Evolutionary conservation across 2,329 filamentous ascomycete genomes (phyloP), one percentile per base, ranked within the genome.

Genomic region (Monilinia vaccinii-corymbosi): DNA sequence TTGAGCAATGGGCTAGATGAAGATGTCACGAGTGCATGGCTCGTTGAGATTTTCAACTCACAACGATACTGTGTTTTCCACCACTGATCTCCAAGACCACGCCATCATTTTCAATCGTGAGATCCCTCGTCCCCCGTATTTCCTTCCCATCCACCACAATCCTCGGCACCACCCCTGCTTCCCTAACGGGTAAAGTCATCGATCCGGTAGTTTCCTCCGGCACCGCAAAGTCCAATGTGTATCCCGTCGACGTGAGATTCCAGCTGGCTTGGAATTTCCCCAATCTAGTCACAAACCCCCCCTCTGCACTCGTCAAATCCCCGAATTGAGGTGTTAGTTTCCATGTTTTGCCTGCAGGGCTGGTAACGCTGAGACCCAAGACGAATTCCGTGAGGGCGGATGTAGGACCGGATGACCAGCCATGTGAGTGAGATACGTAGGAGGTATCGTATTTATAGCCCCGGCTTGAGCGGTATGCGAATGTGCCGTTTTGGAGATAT

Each of bases 401-500:
- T 4, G 77, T 77, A 10, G 78, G 78, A 0, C 78, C 78, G 0
- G 74, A 74, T 38, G 73, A 74, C 77, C 78, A 80, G 11, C 77
- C 77, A 64, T 80, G 77, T 18, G 76, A 69, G 62, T 79, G 78
- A 18, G 74, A 77, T 14, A 76, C 75, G 61, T 79, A 78, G 18
- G 55, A 72, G n/a, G 18, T 42, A 50, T 67, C 66, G 46, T 79
- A 74, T 6, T 70, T 70, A 61, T 85, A 85, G 0, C 81, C 81
- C 13, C 77, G 71, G 51, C 76, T 72, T 36, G 73, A 75, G 2
- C 81, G 75, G 66, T 86, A 87, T 1, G 77, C 79, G 63, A 82
- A 87, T 0, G 75, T 78, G 1, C 80, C 81, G 62, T 85, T 76
- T 0, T 69, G 69, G 1, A 82, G 73, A 63, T 82, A 84, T 0